phyloP scores from a whole-genome alignment of 2,329 filamentous ascomycete genomes.

The Cyclaneusma minus region DNA sequence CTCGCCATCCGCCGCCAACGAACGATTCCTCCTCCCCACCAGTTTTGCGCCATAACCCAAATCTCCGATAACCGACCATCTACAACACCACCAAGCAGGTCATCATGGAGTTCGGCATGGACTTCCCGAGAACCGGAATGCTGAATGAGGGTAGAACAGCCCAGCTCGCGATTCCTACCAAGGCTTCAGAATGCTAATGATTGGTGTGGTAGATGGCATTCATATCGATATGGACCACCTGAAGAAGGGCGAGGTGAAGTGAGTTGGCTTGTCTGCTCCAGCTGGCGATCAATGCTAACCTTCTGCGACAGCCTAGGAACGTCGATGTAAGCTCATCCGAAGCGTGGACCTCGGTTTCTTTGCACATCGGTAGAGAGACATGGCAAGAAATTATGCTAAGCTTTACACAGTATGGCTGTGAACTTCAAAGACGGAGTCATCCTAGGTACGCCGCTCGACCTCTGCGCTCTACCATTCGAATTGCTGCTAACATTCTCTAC shows the following conservation, averaged over 20 bases:
- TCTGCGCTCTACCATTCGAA: slow-evolving; percentile 4
- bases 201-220: slow-evolving; percentile 65
- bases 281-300: slow-evolving; percentile 16
- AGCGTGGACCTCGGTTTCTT: no score
- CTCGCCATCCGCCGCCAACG: slow-evolving; percentile 1
- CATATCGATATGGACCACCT: slow-evolving; percentile 97
- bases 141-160: slow-evolving; percentile 42
- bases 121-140: no score
- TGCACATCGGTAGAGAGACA: slow-evolving; percentile 9
- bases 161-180: slow-evolving; percentile 6
- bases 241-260: slow-evolving; percentile 99
- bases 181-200: slow-evolving; percentile 13
- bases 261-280: slow-evolving; percentile 24
- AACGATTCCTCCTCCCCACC: slow-evolving; percentile 1
- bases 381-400: slow-evolving; percentile 11
- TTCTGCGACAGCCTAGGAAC: slow-evolving; percentile 64
- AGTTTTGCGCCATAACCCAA: background rate
- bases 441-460: slow-evolving; percentile 40
- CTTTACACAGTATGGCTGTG: slow-evolving; percentile 69
- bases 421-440: slow-evolving; percentile 99
- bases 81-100: background rate
- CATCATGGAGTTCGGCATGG: slow-evolving; percentile 47
- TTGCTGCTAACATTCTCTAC: background rate
- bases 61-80: background rate
- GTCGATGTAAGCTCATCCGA: slow-evolving; percentile 58